Base-by-base conservation (phyloP, 768 basidiomycete genomes). In the Collybiopsis confluens region DNA sequence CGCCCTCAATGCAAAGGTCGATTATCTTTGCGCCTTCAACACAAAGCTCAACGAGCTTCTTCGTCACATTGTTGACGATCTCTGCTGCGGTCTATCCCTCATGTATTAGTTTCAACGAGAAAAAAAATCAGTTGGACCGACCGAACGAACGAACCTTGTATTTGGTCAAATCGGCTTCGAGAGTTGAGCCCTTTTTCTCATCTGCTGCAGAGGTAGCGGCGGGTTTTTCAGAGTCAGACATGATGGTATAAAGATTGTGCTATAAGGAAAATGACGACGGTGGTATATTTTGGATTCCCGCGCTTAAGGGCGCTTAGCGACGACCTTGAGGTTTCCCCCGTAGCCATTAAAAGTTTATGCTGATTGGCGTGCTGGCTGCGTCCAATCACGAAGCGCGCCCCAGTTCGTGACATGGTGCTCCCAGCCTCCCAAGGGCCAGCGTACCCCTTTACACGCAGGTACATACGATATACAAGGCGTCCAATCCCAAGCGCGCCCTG, bases 1-100 rank as follows among this genome's bases (percentile, higher is more conserved):
- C 96, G 56, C 94, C 96, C 73, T 93, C 89, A 50, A 87, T 69
- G 68, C 93, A 97, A 48, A 98, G 81, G 73, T 97, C 92, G 72
- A 95, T 77, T 59, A 90, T 69, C 72, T 90, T 92, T 61, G 90
- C 89, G 27, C 92, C 95, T 65, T 92, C 90, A 11, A 88, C 74
- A 58, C 75, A 75, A 54, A 86, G 77, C 43, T 81, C 83, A 61
- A 97, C 77, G 62, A 98, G 79, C 74, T 88, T 88, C 73, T 90
- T 90, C 66, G 89, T 81, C 55, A 90, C 92, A 61, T 82, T 78
- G 62, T 89, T 81, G 38, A 90, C 86, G 71, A 96, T 92, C 61
- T 95, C 92, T 54, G 91, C 92, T 20, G 96, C 93, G n/a, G 84
- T 78, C 90, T 96, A 64, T 50, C 28, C 42, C 46, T 55, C 35